Conservation (phyloP, 2,329 filamentous ascomycete species). For the Diaporthe sp. region DNA sequence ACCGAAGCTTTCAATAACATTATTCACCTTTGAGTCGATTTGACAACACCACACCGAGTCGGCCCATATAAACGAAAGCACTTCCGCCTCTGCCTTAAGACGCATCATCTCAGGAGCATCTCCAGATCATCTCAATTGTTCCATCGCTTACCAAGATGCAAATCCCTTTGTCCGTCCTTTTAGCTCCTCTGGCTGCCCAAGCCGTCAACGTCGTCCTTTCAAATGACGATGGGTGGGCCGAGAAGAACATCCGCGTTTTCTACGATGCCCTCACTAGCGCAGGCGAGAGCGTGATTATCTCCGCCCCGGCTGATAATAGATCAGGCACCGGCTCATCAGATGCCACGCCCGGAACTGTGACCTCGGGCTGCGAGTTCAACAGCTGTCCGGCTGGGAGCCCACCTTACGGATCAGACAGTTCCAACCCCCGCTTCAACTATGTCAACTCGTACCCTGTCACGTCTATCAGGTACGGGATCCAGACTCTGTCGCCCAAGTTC, state of each 20-base stretch:
- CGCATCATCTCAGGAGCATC: not conserved
- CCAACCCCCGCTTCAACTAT: constrained; percentile 74
- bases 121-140: not conserved
- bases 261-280: constrained; percentile 68
- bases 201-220: constrained; percentile 33
- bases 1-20: not conserved
- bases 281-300: constrained; percentile 74
- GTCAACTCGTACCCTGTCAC: constrained; percentile 80
- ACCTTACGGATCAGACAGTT: constrained; percentile 69
- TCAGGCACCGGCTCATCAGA: constrained; percentile 74
- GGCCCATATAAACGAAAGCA: not conserved
- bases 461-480: constrained; percentile 73
- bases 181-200: not conserved
- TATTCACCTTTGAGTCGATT: too few species aligned
- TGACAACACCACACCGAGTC: not conserved
- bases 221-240: constrained; percentile 83
- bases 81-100: accelerated
- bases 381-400: constrained; percentile 72
- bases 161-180: not conserved
- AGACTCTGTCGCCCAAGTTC: constrained; percentile 65
- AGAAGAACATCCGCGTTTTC: constrained; percentile 74
- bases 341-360: constrained; percentile 61
- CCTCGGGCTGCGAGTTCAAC: constrained; percentile 69
- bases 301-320: constrained; percentile 75
- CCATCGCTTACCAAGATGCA: not conserved